A percentile compares a stretch with the other conserved stretches of the same genome.
Conservation (phyloP, 805 yeast species). For the Torulaspora franciscae region DNA sequence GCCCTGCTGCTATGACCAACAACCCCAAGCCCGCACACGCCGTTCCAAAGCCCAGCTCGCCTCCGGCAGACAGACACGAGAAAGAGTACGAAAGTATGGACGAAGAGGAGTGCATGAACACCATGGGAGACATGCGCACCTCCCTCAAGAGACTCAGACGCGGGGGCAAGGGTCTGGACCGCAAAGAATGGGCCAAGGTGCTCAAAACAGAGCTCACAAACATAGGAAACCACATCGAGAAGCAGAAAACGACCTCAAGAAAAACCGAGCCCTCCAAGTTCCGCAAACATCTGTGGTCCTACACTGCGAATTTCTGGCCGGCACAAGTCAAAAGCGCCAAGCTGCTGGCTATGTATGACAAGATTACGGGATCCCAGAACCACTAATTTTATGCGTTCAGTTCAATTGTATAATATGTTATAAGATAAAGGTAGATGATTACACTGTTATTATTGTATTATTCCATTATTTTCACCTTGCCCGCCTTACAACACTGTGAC, state of each 20-base stretch:
- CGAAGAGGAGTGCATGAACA: constrained; percentile 57
- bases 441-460: background rate
- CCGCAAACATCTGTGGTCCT: constrained; percentile 74
- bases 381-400: background rate
- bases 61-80: constrained; percentile 14
- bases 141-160: constrained; percentile 62
- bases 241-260: constrained; percentile 31
- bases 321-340: constrained; percentile 69
- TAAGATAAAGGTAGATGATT: too few species aligned
- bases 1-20: constrained; percentile 24
- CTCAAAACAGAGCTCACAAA: constrained; percentile 62
- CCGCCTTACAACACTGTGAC: background rate
- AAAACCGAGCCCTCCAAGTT: constrained; percentile 38
- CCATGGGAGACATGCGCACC: constrained; percentile 60
- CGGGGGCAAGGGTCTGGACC: constrained; percentile 68
- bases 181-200: constrained; percentile 71
- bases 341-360: constrained; percentile 70
- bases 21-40: constrained; percentile 7
- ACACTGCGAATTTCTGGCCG: constrained; percentile 85
- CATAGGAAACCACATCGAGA: constrained; percentile 67
- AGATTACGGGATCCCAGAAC: constrained; percentile 34
- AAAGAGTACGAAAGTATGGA: constrained; percentile 75
- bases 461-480: too few species aligned
- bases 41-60: constrained; percentile 6
- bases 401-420: background rate